These are phyloP conservation scores for Saccharomycopsis fermentans DNA, from an alignment of 805 yeast species.

Conservation along the genomic window DNA sequence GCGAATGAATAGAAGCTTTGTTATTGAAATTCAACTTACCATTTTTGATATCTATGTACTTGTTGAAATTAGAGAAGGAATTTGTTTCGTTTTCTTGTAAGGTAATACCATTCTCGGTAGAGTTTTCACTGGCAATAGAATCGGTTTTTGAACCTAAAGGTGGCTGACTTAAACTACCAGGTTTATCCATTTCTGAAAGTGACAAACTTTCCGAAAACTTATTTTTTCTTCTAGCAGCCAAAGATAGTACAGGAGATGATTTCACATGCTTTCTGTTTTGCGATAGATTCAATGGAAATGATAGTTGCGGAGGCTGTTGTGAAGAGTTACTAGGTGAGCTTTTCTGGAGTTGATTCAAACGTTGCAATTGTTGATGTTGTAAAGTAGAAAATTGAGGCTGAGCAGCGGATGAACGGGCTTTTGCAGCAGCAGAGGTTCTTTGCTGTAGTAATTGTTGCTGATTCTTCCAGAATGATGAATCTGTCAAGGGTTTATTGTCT, in stretches of 20 bases:
- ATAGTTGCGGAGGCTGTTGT: background rate
- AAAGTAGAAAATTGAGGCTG: background rate
- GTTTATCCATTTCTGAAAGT: background rate
- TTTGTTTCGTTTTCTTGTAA: slow-evolving; percentile 27
- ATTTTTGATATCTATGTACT: slow-evolving; percentile 82
- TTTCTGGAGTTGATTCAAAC: background rate
- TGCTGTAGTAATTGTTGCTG: background rate
- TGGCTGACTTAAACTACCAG: background rate
- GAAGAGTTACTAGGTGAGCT: background rate
- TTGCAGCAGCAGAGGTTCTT: background rate
- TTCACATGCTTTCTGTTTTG: background rate
- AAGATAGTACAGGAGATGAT: background rate
- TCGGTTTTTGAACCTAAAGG: background rate
- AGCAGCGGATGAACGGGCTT: background rate
- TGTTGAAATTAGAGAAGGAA: slow-evolving; percentile 72
- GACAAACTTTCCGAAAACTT: background rate
- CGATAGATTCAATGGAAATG: background rate
- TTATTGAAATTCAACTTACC: slow-evolving; percentile 91
- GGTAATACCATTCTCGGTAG: background rate
- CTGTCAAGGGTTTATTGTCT: background rate
- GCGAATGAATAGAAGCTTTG: slow-evolving; percentile 82
- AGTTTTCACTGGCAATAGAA: background rate
- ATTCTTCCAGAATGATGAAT: background rate
- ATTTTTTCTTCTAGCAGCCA: background rate
- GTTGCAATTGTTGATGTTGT: background rate